A percentile compares a stretch with the other conserved stretches of the same genome.
phyloP scores from a whole-genome alignment of 1,139 yeast species.

The Nakaseomyces glabratus region DNA sequence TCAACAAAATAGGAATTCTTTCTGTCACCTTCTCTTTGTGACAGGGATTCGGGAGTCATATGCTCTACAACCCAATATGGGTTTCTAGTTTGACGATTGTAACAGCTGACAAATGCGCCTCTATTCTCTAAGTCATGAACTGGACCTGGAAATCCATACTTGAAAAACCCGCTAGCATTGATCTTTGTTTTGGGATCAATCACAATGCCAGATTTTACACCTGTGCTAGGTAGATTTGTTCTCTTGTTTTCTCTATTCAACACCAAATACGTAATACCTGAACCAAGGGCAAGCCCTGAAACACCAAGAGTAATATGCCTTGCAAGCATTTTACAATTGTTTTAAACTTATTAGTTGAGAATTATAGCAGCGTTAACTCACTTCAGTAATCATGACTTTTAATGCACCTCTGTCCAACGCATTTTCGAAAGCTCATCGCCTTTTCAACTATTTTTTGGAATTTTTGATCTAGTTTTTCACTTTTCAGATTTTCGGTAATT shows the following conservation, averaged over 20 bases:
- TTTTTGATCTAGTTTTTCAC: no score
- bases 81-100: slow-evolving; percentile 73
- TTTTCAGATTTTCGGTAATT: no score
- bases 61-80: slow-evolving; percentile 96
- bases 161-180: slow-evolving; percentile 68
- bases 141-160: slow-evolving; percentile 93
- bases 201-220: neutral
- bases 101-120: slow-evolving; percentile 74
- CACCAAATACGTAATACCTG: neutral
- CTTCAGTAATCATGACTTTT: no score
- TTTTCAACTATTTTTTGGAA: no score
- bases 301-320: slow-evolving; percentile 1
- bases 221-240: neutral
- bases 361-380: no score
- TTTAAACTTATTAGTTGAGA: neutral
- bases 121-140: slow-evolving; percentile 70
- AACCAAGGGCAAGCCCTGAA: slow-evolving; percentile 4
- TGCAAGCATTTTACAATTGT: neutral
- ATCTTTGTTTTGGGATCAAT: slow-evolving; percentile 22
- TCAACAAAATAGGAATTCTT: slow-evolving; percentile 76
- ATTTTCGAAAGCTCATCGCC: no score
- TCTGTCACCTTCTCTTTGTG: slow-evolving; percentile 50
- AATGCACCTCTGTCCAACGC: no score
- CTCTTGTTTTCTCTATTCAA: slow-evolving; percentile 1
- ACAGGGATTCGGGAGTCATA: slow-evolving; percentile 66